Evolutionary conservation across 2,329 filamentous ascomycete species (phyloP).

Genomic region (Aureobasidium sp.): DNA sequence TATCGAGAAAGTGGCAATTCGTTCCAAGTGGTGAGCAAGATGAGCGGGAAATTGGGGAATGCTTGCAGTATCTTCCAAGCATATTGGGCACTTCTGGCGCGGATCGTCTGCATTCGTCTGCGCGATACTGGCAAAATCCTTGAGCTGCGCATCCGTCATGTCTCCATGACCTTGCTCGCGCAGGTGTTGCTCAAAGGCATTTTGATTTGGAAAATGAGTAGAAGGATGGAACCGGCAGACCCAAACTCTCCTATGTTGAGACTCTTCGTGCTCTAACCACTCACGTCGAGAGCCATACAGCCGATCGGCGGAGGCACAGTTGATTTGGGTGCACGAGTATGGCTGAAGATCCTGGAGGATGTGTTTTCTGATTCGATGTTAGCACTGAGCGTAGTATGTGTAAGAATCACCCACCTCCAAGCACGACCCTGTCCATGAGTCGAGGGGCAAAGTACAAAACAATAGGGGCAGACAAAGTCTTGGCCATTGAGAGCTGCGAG

Average conservation of each 20-base stretch:
- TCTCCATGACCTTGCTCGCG: not conserved
- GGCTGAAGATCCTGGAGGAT: not conserved
- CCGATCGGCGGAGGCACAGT: not conserved
- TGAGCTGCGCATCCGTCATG: not conserved
- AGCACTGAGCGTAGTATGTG: not conserved
- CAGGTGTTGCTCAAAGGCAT: not conserved
- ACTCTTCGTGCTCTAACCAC: not conserved
- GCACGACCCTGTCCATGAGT: not conserved
- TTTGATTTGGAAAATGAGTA: not conserved
- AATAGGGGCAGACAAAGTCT: not conserved
- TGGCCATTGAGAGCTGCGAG: not conserved
- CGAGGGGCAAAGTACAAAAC: not conserved
- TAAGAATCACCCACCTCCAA: not conserved
- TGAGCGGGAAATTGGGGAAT: not conserved
- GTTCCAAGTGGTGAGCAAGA: not conserved
- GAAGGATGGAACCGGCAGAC: not conserved
- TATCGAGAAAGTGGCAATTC: not conserved
- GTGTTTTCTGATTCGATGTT: not conserved
- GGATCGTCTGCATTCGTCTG: not conserved
- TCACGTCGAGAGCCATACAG: not conserved
- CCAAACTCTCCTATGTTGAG: not conserved
- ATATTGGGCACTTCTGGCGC: not conserved
- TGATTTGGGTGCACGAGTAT: not conserved
- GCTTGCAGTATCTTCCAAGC: not conserved
- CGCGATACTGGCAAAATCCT: not conserved